A percentile compares a stretch with the other conserved stretches of the same genome.
phyloP scores from a whole-genome alignment of 257 asterid genomes.

The Gardenia jasminoides region DNA sequence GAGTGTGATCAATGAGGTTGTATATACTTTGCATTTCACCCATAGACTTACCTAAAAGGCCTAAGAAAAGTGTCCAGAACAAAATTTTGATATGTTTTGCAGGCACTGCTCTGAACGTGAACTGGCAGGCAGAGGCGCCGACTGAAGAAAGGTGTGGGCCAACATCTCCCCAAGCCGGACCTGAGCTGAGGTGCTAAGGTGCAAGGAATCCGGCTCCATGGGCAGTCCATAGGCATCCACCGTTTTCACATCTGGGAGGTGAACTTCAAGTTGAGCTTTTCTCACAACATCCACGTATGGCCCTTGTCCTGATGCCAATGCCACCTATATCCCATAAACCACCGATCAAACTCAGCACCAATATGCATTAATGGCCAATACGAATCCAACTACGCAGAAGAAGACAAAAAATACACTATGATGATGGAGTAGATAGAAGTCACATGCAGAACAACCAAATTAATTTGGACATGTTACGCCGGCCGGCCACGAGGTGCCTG shows the following conservation, averaged over 20 bases:
- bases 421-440: not conserved
- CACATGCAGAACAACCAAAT: not conserved
- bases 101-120: slow-evolving; percentile 37
- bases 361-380: not conserved
- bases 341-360: not conserved
- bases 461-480: not conserved
- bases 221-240: slow-evolving; percentile 37
- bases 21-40: not conserved
- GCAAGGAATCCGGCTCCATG: slow-evolving; percentile 32
- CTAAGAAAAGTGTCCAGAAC: slow-evolving; percentile 17
- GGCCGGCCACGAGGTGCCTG: not conserved
- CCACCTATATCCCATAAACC: slow-evolving; percentile 26
- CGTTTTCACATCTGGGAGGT: slow-evolving; percentile 24
- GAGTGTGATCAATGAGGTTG: not conserved
- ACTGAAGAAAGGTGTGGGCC: slow-evolving; percentile 30
- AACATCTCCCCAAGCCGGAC: slow-evolving; percentile 36
- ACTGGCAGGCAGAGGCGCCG: slow-evolving; percentile 34
- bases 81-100: slow-evolving; percentile 25
- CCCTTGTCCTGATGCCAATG: slow-evolving; percentile 37
- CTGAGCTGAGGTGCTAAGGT: slow-evolving; percentile 35
- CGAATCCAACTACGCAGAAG: not conserved
- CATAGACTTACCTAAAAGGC: slow-evolving; percentile 18
- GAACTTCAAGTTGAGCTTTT: slow-evolving; percentile 24
- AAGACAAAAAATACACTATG: not conserved
- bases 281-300: slow-evolving; percentile 21